A percentile compares a stretch with the other conserved stretches of the same genome.
phyloP scores from a whole-genome alignment of 768 basidiomycete genomes.

The Auricularia sp. region DNA sequence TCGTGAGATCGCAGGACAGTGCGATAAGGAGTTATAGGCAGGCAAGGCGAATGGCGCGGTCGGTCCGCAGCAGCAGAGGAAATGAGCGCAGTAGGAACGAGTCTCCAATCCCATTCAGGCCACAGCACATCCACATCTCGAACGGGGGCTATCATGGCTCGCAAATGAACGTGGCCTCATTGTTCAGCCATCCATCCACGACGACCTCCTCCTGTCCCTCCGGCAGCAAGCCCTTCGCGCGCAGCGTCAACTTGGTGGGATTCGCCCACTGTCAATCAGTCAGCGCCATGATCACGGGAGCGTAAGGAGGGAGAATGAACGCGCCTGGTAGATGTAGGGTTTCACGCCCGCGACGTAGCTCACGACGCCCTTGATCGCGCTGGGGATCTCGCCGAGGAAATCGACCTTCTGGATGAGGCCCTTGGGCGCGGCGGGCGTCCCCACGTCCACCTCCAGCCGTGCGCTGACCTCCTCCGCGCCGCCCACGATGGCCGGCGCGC shows the following conservation, averaged over 20 bases:
- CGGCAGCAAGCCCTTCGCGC: conserved; percentile 19
- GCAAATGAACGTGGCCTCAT: conserved; percentile 83
- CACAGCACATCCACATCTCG: too few species aligned
- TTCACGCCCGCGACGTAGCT: conserved; percentile 90
- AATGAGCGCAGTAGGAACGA: too few species aligned
- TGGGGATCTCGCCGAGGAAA: conserved; percentile 89
- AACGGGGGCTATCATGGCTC: neutral
- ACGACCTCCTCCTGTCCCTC: conserved; percentile 24
- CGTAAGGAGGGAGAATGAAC: conserved; percentile 15
- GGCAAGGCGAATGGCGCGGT: too few species aligned
- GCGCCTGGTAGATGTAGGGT: conserved; percentile 87
- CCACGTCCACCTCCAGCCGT: conserved; percentile 46
- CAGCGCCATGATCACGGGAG: neutral
- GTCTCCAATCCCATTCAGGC: too few species aligned
- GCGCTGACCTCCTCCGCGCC: conserved; percentile 47
- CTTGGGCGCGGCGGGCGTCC: conserved; percentile 43
- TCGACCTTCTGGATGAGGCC: conserved; percentile 91
- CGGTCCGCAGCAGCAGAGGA: too few species aligned
- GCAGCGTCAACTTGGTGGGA: conserved; percentile 33
- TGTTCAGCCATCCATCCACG: conserved; percentile 67
- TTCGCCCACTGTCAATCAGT: conserved; percentile 41
- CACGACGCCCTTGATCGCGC: conserved; percentile 83
- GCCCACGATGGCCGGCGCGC: conserved; percentile 52
- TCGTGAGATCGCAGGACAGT: too few species aligned
- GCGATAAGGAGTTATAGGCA: too few species aligned